Conservation (phyloP, 352 stramenopile genomes). For the Globisporangium heterothallicum region DNA sequence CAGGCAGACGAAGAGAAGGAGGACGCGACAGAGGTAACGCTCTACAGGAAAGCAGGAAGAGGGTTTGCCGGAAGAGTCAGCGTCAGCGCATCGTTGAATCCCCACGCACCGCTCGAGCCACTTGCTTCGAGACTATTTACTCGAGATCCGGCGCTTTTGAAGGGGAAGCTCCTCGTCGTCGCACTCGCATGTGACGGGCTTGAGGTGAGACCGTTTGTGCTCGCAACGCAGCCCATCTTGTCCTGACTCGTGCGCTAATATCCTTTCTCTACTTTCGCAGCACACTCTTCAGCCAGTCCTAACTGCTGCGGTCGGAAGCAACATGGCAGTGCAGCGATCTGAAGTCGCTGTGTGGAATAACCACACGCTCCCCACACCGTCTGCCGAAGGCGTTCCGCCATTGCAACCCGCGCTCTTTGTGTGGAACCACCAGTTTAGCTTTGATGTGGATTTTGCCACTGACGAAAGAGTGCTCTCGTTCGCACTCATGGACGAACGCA, state of each 20-base stretch:
- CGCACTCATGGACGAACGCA: neutral
- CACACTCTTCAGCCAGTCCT: neutral
- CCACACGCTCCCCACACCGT: neutral
- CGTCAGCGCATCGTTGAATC: too few relatives aligned
- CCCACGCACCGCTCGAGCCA: too few relatives aligned
- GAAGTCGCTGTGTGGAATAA: neutral
- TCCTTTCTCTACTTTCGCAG: neutral
- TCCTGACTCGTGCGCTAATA: neutral
- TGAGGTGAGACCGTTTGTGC: neutral
- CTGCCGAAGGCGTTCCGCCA: neutral
- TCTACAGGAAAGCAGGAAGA: neutral
- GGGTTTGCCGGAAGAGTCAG: conserved; percentile 5
- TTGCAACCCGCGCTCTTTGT: conserved; percentile 1
- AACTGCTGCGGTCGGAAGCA: neutral
- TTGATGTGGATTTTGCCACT: neutral
- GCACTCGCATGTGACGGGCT: conserved; percentile 1
- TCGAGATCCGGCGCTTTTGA: neutral
- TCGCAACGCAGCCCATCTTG: too few relatives aligned
- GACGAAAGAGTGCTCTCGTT: neutral
- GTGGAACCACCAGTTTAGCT: conserved; percentile 11
- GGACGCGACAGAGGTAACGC: neutral
- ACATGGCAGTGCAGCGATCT: neutral
- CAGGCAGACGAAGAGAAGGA: neutral
- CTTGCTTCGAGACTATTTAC: neutral
- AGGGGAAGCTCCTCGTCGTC: neutral